Base-by-base conservation (phyloP, 176 grass and related monocot genomes). In the Musa beccarii region DNA sequence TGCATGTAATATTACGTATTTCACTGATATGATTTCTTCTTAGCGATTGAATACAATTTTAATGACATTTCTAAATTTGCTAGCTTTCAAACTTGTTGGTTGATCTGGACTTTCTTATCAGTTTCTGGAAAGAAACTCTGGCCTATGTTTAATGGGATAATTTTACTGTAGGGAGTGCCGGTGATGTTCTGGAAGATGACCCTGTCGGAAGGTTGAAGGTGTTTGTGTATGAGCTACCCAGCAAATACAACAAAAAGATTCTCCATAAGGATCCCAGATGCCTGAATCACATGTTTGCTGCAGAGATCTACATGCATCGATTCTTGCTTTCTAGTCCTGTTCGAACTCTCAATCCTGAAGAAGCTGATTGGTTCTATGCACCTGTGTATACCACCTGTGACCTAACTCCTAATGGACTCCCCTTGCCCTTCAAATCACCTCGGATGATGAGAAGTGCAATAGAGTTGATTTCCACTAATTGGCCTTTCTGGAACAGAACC, bases 381-480 rank as follows among this genome's bases (percentile, higher is more conserved):
- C 92, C 89, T 0, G 89, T 87, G 70, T 96, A 96, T 63, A 92
- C 84, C 20, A 96, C 89, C 53, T 96, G 92, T 78, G 92, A 96
- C 80, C 80, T 96, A 78, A 96, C 92, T 75, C 88, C 76, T 73
- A 89, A 87, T 77, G 92, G 92, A 68, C 89, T 96, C 84, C 92
- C 89, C 1, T 69, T 96, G 22, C 92, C 89, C 17, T 96, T 92
- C 83, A 96, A 96, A 80, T 92, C 92, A 15, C 92, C 92, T 53
- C 82, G 89, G 66, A 84, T 89, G 80, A 96, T 96, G 92, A 86
- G 92, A 85, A 96, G 92, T 73, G 86, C 89, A 65, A 87, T 96
- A 69, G 84, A 92, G 51, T 87, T 85, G 54, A 87, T 96, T 65
- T 89, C 89, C 63, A 85, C 72, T 51, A 91, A 78, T 78, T 96